Evolutionary conservation across 106 monocot genomes (phyloP), one percentile per base, ranked within the genome.

Genomic region (Gastrodia elata): DNA sequence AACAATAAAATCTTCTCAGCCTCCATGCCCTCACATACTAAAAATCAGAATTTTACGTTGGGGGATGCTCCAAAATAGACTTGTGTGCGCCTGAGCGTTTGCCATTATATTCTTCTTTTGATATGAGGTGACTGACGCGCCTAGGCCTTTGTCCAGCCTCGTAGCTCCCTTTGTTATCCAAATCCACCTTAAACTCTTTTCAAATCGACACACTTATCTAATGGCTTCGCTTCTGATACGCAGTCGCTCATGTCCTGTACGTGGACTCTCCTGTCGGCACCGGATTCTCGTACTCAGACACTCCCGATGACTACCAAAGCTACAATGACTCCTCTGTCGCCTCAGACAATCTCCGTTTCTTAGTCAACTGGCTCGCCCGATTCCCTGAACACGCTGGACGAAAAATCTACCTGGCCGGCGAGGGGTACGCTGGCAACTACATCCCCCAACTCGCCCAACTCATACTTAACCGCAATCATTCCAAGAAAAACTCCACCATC

Each of bases 391-490:
- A 83, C 75, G 83, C 73, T 42, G n/a, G 20, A 72, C 74, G 78
- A 4, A 80, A 80, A 8, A 68, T 87, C 61, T 87, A 78, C 78
- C 75, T 87, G 75, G 70, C 49, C 68, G 86, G 86, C 20, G 86
- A 87, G 59, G 80, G 86, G 73, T 87, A 87, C 72, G 86, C 78
- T 59, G 86, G 86, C 5, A 83, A 87, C 74, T 83, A 78, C 80
- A 71, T 87, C 49, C 83, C 86, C 15, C 83, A 83, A 57, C 83
- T 87, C 24, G 77, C 86, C 72, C 25, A 64, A 28, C 8, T 52
- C 68, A 80, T 87, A 48, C 71, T 74, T 57, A 71, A 37, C 20
- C 42, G 39, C 72, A 87, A 83, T 33, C 40, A 48, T 11, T 8
- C 41, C 8, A 7, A 9, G 37, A 38, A 34, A 5, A 4, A 4